Base-by-base conservation (phyloP, 75 land plant genomes). In the Selaginella moellendorffii region DNA sequence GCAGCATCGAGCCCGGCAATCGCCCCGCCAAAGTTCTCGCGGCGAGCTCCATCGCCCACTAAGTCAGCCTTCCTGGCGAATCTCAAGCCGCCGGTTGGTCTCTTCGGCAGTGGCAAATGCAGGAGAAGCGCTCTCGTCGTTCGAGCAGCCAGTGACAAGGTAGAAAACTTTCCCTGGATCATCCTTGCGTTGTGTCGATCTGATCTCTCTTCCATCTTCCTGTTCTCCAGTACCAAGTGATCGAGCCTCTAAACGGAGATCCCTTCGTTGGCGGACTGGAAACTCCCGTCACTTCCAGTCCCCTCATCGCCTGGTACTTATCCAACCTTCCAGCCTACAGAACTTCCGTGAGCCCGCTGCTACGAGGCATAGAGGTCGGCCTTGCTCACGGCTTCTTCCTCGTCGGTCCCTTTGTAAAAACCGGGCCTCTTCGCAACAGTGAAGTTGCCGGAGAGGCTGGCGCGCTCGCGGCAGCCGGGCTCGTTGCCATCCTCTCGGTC, bases 391-490 rank as follows among this genome's bases (percentile, higher is more conserved):
- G 59, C 9, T 56, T 56, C 24, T 24, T 56, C n/a, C 59, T 56
- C 46, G 90, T 86, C 20, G 90, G 90, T 0, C 90, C 90, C 9
- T 86, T 86, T 66, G 90, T 86, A 9, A 77, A 76, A 62, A 59
- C 87, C 2, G 90, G 90, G 0, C 90, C 91, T 0, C 67, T 90
- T 31, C 64, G 96, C 10, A 72, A 81, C 81, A 79, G 87, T 0
- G 75, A 65, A 0, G 73, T 68, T 27, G 75, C 77, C 22, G 90
- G 87, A 8, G 54, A 65, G 8, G 90, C 90, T 0, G 90, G 90
- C 12, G 83, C 98, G 0, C 64, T 93, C 21, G 98, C 81, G 0
- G 98, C 98, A 0, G 98, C 71, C 0, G 96, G 98, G 0, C 78
- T 93, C 1, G 85, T 93, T 25, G 80, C 77, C 1, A 93, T 93